Evolutionary conservation across 106 monocot species (phyloP).

Genomic region (Acanthochlamys bracteata): DNA sequence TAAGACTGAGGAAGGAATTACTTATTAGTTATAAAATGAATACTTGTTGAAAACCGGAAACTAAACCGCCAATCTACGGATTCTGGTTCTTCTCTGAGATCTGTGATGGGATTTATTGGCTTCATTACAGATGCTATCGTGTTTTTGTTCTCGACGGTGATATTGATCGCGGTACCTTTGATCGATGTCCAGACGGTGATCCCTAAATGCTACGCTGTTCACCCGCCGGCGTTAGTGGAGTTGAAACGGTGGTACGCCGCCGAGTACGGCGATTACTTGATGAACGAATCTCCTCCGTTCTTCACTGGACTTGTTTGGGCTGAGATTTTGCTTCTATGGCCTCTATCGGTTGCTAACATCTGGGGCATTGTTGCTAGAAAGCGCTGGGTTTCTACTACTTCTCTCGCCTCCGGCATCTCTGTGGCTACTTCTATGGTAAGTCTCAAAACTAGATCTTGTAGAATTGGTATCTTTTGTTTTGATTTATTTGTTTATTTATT

Average conservation of each 20-base stretch:
- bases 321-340: slow-evolving; percentile 43
- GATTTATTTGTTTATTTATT: too few relatives aligned
- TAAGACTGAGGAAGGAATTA: too few relatives aligned
- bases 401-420: slow-evolving; percentile 30
- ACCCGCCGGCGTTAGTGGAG: slow-evolving; percentile 25
- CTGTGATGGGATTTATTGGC: too few relatives aligned
- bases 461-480: too few relatives aligned
- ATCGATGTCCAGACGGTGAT: slow-evolving; percentile 34
- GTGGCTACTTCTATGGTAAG: slow-evolving; percentile 51
- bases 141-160: slow-evolving; percentile 28
- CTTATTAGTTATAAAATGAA: too few relatives aligned
- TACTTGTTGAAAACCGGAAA: too few relatives aligned
- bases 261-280: slow-evolving; percentile 49
- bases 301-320: slow-evolving; percentile 41
- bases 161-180: slow-evolving; percentile 32
- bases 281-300: slow-evolving; percentile 37
- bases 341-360: slow-evolving; percentile 37
- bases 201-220: slow-evolving; percentile 24
- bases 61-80: too few relatives aligned
- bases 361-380: slow-evolving; percentile 31
- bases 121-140: slow-evolving; percentile 10
- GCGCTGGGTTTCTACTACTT: slow-evolving; percentile 38
- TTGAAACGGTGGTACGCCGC: slow-evolving; percentile 35
- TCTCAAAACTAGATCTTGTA: too few relatives aligned
- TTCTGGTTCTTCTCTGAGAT: too few relatives aligned